Evolutionary conservation across 108 stramenopile species (phyloP), one percentile per base, ranked within the genome.

Genomic region (Craspedostauros australis): DNA sequence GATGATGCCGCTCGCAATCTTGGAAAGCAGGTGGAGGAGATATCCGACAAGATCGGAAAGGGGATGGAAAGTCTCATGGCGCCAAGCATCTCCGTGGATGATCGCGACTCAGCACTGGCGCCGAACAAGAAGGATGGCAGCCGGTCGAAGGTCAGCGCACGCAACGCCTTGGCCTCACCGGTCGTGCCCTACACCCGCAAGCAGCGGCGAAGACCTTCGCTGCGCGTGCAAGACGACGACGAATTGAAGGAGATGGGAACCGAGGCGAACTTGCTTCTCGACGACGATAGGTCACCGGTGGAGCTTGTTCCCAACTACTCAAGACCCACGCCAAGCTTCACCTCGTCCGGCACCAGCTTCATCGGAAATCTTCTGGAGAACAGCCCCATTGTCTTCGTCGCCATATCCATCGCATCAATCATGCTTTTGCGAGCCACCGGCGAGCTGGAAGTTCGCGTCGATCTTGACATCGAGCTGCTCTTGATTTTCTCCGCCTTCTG

Each of bases 401-500:
- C 43, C 14, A 57, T 74, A 5, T 37, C 42, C n/a, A 18, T 59
- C 5, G 52, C 24, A 7, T 23, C 43, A 9, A 22, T 38, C 8
- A 9, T 39, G 1, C 31, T 61, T 12, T 46, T 79, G 38, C 48
- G 42, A 32, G 25, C 29, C 7, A 55, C 65, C 5, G 48, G 61
- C 0, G 27, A 40, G 15, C 3, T 64, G 3, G 25, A 53, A 8
- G 58, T 79, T 9, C 56, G 60, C 3, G 44, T 79, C 33, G 77
- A 79, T 68, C n/a, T 54, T 6, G 77, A 79, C 33, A 57, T 70
- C n/a, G 30, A 54, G 5, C 36, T 79, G 43, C 50, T 79, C 6
- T 32, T 79, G 21, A 24, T 68, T 30, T 79, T 73, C 62, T 68
- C 73, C 1, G 50, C 51, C 3, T 79, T 68, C 53, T 79, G 77